Conservation (phyloP, 2,329 filamentous ascomycete species). For the Verticillium tricorpus region DNA sequence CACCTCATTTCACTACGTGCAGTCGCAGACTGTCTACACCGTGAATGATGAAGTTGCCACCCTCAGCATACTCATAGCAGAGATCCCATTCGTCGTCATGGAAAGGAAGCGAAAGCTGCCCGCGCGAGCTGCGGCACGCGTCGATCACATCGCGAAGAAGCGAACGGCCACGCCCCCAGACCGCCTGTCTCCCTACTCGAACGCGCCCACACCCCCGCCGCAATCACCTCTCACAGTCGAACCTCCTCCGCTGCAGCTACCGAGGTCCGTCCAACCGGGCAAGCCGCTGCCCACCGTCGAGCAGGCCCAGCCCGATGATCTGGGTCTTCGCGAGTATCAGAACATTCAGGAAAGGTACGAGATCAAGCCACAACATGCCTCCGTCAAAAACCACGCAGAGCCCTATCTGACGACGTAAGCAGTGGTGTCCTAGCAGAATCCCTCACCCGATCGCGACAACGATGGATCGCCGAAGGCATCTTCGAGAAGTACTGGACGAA, state of each 20-base stretch:
- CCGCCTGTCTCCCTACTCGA: conserved; percentile 37
- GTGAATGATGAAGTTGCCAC: conserved; percentile 1
- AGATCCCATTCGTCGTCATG: conserved; percentile 33
- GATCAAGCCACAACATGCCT: neutral
- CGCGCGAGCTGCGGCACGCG: conserved; percentile 55
- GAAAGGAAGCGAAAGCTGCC: conserved; percentile 64
- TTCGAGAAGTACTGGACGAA: conserved; percentile 79
- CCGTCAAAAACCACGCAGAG: neutral
- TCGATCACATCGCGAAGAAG: conserved; percentile 57
- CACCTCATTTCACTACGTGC: neutral
- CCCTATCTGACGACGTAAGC: conserved; percentile 4
- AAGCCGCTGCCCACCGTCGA: conserved; percentile 69
- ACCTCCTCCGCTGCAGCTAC: conserved; percentile 42
- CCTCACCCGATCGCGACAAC: conserved; percentile 65
- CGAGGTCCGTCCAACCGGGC: conserved; percentile 58
- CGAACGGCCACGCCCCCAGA: conserved; percentile 53
- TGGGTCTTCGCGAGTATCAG: conserved; percentile 65
- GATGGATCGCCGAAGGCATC: conserved; percentile 67
- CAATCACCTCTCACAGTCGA: conserved; percentile 29
- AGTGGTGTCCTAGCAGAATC: conserved; percentile 74
- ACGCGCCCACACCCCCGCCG: conserved; percentile 27
- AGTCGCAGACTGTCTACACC: neutral
- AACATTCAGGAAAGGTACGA: conserved; percentile 65
- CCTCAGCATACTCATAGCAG: conserved; percentile 8
- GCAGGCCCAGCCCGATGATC: conserved; percentile 58